Base-by-base conservation (phyloP, 768 basidiomycete species). In the Rubroboletus pulcherrimus region DNA sequence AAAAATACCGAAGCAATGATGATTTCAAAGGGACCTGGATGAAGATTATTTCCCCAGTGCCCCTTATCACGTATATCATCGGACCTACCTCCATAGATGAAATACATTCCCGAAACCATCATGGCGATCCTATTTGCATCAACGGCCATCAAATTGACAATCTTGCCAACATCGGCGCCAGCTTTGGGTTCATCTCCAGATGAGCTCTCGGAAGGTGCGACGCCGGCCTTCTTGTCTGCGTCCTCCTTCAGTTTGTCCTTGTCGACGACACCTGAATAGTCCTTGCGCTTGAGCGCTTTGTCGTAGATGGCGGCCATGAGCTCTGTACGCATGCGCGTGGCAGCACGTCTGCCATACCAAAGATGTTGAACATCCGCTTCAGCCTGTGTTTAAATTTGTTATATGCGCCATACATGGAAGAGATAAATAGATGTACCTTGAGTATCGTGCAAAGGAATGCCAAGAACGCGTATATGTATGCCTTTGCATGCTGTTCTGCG, bases 241-340 rank as follows among this genome's bases (percentile, higher is more conserved):
- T 60, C 62, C 4, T 65, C 64, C 26, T 67, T 64, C 3, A 55
- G 55, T n/a, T 71, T 73, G 37, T 76, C 78, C 64, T 80, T 80
- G 49, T 82, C 77, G 9, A 89, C 76, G 38, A 91, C 75, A 1
- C 93, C 93, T 0, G 89, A 90, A 56, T 85, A 89, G 66, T 95
- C 93, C 65, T 83, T 87, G 31, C 93, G 75, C 68, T 87, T 88
- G 35, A 96, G 72, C 1, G 92, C 82, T 68, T 97, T 97, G 69
- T 93, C 89, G 64, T 94, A 96, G 50, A 96, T 90, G 2, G 85
- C 73, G 0, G 89, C 85, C 85, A 91, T 93, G 17, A 95, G 79
- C 71, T 90, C 89, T 12, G 81, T 79, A 8, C 89, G 84, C 4
- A 91, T 83, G 24, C 89, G 78, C 1, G 86, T 87, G 0, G 77